Evolutionary conservation across 179 eudicot species (phyloP).

Genomic region (Silene coronaria): DNA sequence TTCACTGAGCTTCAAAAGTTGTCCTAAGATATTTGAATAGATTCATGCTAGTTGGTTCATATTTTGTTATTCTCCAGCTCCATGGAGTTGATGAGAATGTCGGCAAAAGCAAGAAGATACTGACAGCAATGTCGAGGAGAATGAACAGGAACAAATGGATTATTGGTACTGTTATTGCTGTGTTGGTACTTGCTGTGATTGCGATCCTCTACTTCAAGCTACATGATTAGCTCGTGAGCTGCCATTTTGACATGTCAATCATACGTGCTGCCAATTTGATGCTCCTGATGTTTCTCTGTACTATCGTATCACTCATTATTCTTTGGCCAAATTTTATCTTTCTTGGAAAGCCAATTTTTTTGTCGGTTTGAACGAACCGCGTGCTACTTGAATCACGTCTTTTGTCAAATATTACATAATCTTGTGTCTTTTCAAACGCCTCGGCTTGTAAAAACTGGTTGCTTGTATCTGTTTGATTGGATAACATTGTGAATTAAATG

Average conservation of each 20-base stretch:
- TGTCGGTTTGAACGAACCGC: neutral
- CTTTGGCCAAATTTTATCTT: neutral
- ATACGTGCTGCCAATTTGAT: neutral
- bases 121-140: conserved; percentile 47
- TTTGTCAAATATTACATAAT: conserved; percentile 3
- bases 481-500: neutral
- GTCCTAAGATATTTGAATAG: neutral
- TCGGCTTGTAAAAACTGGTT: neutral
- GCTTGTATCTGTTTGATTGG: neutral
- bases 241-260: neutral
- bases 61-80: conserved; percentile 33
- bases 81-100: conserved; percentile 62
- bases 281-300: conserved; percentile 4
- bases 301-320: conserved; percentile 3
- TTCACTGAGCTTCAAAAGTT: neutral
- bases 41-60: neutral
- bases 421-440: neutral
- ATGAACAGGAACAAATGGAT: conserved; percentile 55
- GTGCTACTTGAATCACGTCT: neutral
- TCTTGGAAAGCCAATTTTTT: conserved; percentile 15
- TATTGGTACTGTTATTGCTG: conserved; percentile 36
- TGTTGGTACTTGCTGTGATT: conserved; percentile 37
- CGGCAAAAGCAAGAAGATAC: conserved; percentile 48
- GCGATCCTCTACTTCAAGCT: conserved; percentile 49
- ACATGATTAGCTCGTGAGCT: conserved; percentile 13